A percentile compares a stretch with the other conserved stretches of the same genome.
Conservation (phyloP, 306 rosid genomes). For the Corylus americana region DNA sequence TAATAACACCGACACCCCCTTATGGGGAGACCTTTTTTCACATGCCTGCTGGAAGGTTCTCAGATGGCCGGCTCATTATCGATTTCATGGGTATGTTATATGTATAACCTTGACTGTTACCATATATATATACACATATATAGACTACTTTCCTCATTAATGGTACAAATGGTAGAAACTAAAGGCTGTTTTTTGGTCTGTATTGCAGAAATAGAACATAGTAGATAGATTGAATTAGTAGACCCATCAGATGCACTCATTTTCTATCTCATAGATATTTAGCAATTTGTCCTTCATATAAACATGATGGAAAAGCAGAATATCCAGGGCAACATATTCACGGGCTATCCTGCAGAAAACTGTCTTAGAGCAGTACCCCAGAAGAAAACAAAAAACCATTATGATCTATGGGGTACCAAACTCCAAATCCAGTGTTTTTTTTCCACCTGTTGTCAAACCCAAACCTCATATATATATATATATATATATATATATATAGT, state of each 20-base stretch:
- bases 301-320: neutral
- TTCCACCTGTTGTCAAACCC: too few relatives aligned
- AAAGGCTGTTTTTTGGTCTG: neutral
- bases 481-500: too few relatives aligned
- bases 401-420: too few relatives aligned
- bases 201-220: neutral
- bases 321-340: neutral
- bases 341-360: neutral
- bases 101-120: neutral
- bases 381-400: too few relatives aligned
- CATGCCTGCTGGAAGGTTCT: conserved; percentile 39
- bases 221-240: neutral
- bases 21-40: conserved; percentile 54
- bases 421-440: too few relatives aligned
- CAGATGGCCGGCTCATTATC: conserved; percentile 45
- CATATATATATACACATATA: too few relatives aligned
- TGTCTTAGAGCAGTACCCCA: too few relatives aligned
- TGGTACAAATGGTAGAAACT: neutral
- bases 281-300: too few relatives aligned
- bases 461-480: too few relatives aligned
- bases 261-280: neutral
- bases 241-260: neutral
- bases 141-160: too few relatives aligned
- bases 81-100: conserved; percentile 46
- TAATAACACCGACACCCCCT: conserved; percentile 22